These are phyloP conservation scores for Penicillium antarcticum DNA, from an alignment of 495 filamentous ascomycete genomes.

Conservation along the genomic window DNA sequence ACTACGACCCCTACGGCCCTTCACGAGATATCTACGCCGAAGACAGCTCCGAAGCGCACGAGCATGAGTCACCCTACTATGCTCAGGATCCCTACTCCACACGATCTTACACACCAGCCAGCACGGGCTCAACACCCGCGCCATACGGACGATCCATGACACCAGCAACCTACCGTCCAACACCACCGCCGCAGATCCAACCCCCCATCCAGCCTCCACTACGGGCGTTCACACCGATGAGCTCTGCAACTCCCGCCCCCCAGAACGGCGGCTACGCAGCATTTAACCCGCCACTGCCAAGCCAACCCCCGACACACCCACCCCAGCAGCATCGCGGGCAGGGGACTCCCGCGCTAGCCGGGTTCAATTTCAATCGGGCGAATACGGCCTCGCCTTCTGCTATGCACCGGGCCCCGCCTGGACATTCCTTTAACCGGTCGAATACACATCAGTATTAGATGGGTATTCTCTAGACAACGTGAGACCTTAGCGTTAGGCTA, in stretches of 20 bases:
- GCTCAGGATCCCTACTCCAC: constrained; percentile 12
- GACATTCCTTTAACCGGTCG: constrained; percentile 21
- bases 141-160: constrained; percentile 16
- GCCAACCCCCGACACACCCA: constrained; percentile 4
- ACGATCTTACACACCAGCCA: constrained; percentile 16
- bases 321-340: constrained; percentile 1
- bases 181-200: constrained; percentile 11
- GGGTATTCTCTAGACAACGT: neutral
- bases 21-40: neutral
- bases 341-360: constrained; percentile 3
- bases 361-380: constrained; percentile 18
- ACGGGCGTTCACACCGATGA: constrained; percentile 13
- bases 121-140: constrained; percentile 5
- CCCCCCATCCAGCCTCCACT: constrained; percentile 5
- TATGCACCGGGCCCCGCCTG: constrained; percentile 24
- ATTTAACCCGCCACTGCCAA: constrained; percentile 14
- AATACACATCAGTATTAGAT: constrained; percentile 25
- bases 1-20: constrained; percentile 7
- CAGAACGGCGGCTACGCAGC: constrained; percentile 14
- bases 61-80: neutral
- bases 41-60: constrained; percentile 3
- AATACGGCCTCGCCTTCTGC: constrained; percentile 21
- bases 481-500: neutral
- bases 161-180: constrained; percentile 17
- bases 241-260: neutral